Conservation (phyloP, 164 flowering plant genomes). For the Umbilicus rupestris region DNA sequence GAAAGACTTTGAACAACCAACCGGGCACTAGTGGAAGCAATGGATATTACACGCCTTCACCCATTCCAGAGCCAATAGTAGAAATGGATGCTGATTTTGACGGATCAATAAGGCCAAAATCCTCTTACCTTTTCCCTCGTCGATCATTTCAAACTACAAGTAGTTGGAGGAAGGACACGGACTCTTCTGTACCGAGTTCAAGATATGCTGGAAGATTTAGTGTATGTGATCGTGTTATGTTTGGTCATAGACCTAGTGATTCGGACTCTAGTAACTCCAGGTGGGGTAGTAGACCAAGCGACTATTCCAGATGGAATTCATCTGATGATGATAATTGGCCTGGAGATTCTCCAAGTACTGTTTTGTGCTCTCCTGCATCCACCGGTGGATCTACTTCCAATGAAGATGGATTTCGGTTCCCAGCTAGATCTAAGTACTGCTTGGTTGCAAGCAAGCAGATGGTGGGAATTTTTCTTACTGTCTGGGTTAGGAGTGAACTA, state of each 20-base stretch:
- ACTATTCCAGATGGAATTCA: slow-evolving; percentile 56
- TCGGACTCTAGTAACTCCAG: slow-evolving; percentile 18
- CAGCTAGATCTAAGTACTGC: slow-evolving; percentile 45
- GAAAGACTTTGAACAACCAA: slow-evolving; percentile 47
- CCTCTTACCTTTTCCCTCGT: slow-evolving; percentile 46
- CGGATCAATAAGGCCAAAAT: slow-evolving; percentile 40
- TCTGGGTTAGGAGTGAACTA: slow-evolving; percentile 64
- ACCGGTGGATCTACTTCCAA: slow-evolving; percentile 23
- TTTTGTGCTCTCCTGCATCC: slow-evolving; percentile 42
- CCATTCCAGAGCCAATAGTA: slow-evolving; percentile 45
- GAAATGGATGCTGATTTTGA: slow-evolving; percentile 61
- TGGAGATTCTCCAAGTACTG: slow-evolving; percentile 69
- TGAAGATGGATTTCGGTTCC: slow-evolving; percentile 37
- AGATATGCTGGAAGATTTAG: slow-evolving; percentile 52
- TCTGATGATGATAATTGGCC: slow-evolving; percentile 63
- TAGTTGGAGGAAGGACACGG: slow-evolving; percentile 47
- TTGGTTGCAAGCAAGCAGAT: slow-evolving; percentile 66
- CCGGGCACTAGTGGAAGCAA: slow-evolving; percentile 48
- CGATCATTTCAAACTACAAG: slow-evolving; percentile 56
- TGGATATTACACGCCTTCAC: slow-evolving; percentile 55
- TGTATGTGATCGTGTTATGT: slow-evolving; percentile 61
- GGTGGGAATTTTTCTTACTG: slow-evolving; percentile 62
- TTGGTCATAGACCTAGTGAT: slow-evolving; percentile 48
- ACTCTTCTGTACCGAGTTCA: slow-evolving; percentile 39
- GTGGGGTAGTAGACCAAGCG: slow-evolving; percentile 37